Base-by-base conservation (phyloP, 176 grass and related monocot species). In the Phoenix dactylifera region DNA sequence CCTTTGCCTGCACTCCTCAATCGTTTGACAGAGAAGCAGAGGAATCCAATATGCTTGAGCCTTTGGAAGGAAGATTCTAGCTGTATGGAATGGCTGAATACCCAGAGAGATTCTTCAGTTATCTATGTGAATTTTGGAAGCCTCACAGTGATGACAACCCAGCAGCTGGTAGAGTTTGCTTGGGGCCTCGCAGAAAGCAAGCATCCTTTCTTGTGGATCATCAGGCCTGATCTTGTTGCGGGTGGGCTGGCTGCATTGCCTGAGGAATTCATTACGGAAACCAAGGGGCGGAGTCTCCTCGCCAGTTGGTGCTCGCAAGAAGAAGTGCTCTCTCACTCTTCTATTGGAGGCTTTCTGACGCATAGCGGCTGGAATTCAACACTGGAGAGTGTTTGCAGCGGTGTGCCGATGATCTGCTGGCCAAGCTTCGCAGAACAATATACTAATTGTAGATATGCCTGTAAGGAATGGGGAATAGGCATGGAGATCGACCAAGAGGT, bases 51-150 rank as follows among this genome's bases (percentile, higher is more conserved):
- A 22, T 55, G 72, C 5, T 72, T 69, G 18, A 80, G 64, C 59
- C 77, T 85, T 30, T 80, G 72, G 24, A 4, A 18, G 29, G 63
- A 66, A 26, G 63, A 66, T 10, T 7, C 7, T 6, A 18, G 49
- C 4, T 66, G 35, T 24, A 53, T n/a, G 50, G 63, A 66, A 18
- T 66, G 63, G 63, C 16, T 66, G 22, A 18, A 53, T 24, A n/a
- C 49, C 23, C 63, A 28, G 50, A 18, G 20, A 3, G 10, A 26
- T 0, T 48, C 15, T 15, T 66, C 50, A 12, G 63, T 66, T 15
- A 1, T 66, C 10, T 66, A 53, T 15, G 63, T 66, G 16, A 52
- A 50, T 50, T 66, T 66, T 5, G 63, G 63, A 18, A 66, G 50
- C 63, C 3, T 66, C 49, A 52, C 49, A 3, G 24, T 22, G 6